Percentiles rank a stretch among this genome's conserved stretches.
Conservation (phyloP, 495 filamentous ascomycete genomes). For the Neurospora discreta region DNA sequence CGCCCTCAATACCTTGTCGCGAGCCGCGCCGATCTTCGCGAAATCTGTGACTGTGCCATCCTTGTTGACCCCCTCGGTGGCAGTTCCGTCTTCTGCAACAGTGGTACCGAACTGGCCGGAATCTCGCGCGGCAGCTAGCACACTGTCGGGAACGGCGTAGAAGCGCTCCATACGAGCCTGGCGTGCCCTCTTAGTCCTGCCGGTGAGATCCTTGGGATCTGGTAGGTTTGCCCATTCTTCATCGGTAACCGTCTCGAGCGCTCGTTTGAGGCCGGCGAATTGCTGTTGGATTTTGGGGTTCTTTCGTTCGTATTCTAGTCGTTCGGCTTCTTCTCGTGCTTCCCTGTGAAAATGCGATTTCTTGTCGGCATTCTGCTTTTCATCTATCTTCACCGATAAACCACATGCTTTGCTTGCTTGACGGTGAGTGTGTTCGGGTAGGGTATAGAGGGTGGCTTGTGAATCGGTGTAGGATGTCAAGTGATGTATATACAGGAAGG, state of each 20-base stretch:
- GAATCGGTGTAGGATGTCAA: not conserved
- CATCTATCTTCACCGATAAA: conserved; percentile 64
- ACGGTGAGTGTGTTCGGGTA: conserved; percentile 8
- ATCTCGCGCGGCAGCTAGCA: conserved; percentile 76
- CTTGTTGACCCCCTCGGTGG: conserved; percentile 34
- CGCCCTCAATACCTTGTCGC: conserved; percentile 87
- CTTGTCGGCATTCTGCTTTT: conserved; percentile 71
- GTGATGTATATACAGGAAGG: conserved; percentile 11
- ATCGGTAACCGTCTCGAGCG: conserved; percentile 76
- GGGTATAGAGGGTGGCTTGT: conserved; percentile 9
- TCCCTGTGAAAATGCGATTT: conserved; percentile 64
- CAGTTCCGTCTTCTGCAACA: conserved; percentile 63
- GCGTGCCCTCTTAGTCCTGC: conserved; percentile 76
- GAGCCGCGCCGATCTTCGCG: conserved; percentile 89
- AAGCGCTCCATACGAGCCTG: conserved; percentile 75
- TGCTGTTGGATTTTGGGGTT: conserved; percentile 99
- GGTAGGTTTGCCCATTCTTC: conserved; percentile 95
- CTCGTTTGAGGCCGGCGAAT: conserved; percentile 91
- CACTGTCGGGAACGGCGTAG: conserved; percentile 95
- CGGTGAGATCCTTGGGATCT: conserved; percentile 92
- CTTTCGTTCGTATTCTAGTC: conserved; percentile 86
- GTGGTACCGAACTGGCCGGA: conserved; percentile 73
- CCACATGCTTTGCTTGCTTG: conserved; percentile 42
- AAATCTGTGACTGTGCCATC: conserved; percentile 96
- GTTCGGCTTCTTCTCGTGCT: conserved; percentile 83